Evolutionary conservation across 805 yeast species (phyloP), one percentile per base, ranked within the genome.

Genomic region (Wickerhamiella dianesei): DNA sequence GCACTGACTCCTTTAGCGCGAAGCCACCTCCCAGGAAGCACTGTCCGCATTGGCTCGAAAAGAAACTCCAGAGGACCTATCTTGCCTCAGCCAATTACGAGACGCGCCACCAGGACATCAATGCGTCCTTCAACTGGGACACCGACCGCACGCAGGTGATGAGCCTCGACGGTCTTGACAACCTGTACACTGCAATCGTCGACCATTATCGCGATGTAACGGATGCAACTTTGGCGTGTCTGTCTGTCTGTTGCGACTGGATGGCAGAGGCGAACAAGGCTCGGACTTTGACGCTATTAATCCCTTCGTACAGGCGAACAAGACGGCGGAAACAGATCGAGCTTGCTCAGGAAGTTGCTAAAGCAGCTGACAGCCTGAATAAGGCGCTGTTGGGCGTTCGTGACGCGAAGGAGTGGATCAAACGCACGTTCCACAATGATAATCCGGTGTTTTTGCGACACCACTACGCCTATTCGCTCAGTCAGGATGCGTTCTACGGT

Each of bases 81-180:
- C 6, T 25, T 6, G 32, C 32, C 12, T 25, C 32, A 25, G 32
- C 32, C 9, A 25, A 25, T 12, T 25, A 25, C 12, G 32, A 25
- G 12, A 25, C 12, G 12, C 9, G 12, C 12, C 32, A 25, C 32
- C 32, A 25, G 12, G 32, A 25, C 32, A 6, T 25, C 12, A 25
- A 12, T 12, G 32, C 6, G 32, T 25, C 32, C 6, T 25, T 25
- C 12, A 25, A 12, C 12, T 25, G 32, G 32, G 32, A 25, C 12
- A 12, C 12, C 9, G 32, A 25, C 8, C 12, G 47, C 3, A 14
- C 12, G 4, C 35, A 39, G 32, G 25, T 41, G 9, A 21, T 40
- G 16, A 17, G 14, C 13, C 37, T 32, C 12, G n/a, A 48, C 3
- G 62, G 60, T 1, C 48, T 57, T 9, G 48, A 50, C 22, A 35